Conservation (phyloP, 1,284 basidiomycete genomes). For the Thelephora terrestris region DNA sequence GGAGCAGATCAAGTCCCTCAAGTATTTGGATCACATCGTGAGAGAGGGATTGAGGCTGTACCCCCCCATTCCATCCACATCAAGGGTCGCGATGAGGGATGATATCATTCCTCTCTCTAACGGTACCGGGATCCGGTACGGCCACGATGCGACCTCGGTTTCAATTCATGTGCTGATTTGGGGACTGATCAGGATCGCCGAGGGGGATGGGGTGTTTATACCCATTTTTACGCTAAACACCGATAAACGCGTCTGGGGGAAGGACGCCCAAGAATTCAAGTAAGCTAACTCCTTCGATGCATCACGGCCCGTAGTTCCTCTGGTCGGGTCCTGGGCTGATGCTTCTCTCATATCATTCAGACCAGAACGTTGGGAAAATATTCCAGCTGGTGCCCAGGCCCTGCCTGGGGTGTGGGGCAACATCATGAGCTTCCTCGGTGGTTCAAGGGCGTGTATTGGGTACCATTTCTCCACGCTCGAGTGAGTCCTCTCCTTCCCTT, state of each 20-base stretch:
- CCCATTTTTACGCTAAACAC: conserved; percentile 40
- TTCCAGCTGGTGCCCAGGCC: conserved; percentile 31
- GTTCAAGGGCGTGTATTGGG: conserved; percentile 55
- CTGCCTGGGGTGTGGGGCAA: conserved; percentile 54
- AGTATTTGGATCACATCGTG: conserved; percentile 56
- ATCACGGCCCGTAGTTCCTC: background rate
- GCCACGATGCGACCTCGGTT: conserved; percentile 13
- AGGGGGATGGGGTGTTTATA: conserved; percentile 36
- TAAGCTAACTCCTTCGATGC: conserved; percentile 17
- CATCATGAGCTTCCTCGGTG: conserved; percentile 50
- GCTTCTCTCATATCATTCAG: conserved; percentile 16
- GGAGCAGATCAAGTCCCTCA: conserved; percentile 50
- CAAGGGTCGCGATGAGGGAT: conserved; percentile 42
- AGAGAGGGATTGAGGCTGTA: conserved; percentile 63
- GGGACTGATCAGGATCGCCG: conserved; percentile 24
- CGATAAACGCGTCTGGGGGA: conserved; percentile 41
- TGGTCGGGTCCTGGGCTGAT: background rate
- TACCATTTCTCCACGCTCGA: conserved; percentile 64
- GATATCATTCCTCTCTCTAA: conserved; percentile 29
- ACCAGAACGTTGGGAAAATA: conserved; percentile 49
- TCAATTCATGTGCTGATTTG: background rate
- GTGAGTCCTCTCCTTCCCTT: conserved; percentile 22
- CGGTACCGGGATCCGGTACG: conserved; percentile 17
- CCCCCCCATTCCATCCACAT: conserved; percentile 46
- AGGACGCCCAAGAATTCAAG: conserved; percentile 43